These are phyloP conservation scores for Aspergillus funiculosus DNA, from an alignment of 495 filamentous ascomycete genomes.

Conservation along the genomic window DNA sequence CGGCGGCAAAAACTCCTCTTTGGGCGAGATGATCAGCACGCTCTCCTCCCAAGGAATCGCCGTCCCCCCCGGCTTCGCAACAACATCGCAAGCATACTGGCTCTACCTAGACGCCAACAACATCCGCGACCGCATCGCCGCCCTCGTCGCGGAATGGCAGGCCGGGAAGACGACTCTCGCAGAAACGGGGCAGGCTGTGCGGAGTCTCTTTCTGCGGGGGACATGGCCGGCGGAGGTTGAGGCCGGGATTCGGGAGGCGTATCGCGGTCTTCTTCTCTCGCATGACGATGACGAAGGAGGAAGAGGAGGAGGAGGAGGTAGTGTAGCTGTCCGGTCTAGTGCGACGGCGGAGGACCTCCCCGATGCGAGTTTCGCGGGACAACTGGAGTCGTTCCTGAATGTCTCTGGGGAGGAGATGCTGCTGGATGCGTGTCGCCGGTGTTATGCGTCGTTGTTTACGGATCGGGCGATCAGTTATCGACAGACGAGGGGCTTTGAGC, in stretches of 20 bases:
- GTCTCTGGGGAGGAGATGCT: conserved; percentile 15
- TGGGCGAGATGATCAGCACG: conserved; percentile 32
- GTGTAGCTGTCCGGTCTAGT: conserved; percentile 34
- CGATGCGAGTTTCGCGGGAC: conserved; percentile 35
- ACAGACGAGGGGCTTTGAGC: conserved; percentile 31
- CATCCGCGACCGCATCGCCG: conserved; percentile 23
- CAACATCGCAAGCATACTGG: conserved; percentile 30
- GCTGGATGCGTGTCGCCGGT: conserved; percentile 27
- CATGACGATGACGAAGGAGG: too few species aligned
- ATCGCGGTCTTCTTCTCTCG: conserved; percentile 5
- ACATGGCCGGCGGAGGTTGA: conserved; percentile 4
- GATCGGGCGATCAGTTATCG: conserved; percentile 34
- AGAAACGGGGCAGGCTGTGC: conserved; percentile 15
- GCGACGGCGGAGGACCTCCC: conserved; percentile 36
- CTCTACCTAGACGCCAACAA: conserved; percentile 25
- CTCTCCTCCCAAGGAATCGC: conserved; percentile 22
- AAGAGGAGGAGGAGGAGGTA: conserved; percentile 23
- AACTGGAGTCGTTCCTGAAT: conserved; percentile 32
- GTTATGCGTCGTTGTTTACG: conserved; percentile 34
- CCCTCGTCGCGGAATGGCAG: conserved; percentile 13
- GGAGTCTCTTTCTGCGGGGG: conserved; percentile 24
- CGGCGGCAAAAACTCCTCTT: conserved; percentile 34
- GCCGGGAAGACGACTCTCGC: conserved; percentile 3
- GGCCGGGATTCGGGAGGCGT: conserved; percentile 3
- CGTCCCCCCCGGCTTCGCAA: conserved; percentile 31